A percentile compares a stretch with the other conserved stretches of the same genome.
phyloP scores from a whole-genome alignment of 2,329 filamentous ascomycete species.

The Botrytis paeoniae region DNA sequence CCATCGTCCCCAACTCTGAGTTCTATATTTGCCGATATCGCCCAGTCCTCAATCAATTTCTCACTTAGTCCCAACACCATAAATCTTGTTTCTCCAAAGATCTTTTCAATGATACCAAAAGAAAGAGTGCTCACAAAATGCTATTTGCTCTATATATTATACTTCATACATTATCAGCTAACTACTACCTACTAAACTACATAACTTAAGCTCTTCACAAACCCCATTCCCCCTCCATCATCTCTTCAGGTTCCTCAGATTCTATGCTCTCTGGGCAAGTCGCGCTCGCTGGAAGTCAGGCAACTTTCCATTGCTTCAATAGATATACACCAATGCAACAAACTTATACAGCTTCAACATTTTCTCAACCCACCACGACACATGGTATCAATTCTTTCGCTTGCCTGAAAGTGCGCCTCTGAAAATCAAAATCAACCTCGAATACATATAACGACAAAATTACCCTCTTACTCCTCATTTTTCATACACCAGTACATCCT shows the following conservation, averaged over 20 bases:
- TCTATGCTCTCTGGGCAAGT: neutral
- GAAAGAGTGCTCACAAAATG: neutral
- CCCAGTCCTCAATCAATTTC: neutral
- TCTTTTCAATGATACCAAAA: neutral
- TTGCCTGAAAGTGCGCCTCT: neutral
- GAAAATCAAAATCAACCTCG: neutral
- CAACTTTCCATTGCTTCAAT: neutral
- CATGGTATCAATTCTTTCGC: slow-evolving; percentile 1
- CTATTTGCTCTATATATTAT: neutral
- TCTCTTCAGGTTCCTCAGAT: neutral
- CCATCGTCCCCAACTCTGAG: neutral
- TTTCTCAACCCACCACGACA: neutral
- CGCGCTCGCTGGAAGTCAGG: neutral
- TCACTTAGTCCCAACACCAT: neutral
- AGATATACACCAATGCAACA: neutral
- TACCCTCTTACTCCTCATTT: no score
- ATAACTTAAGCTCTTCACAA: neutral
- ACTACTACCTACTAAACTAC: neutral
- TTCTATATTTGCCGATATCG: neutral
- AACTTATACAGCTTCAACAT: neutral
- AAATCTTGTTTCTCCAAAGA: neutral
- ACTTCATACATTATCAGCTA: neutral
- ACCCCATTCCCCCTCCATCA: neutral
- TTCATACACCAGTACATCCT: neutral
- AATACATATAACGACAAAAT: neutral